Base-by-base conservation (phyloP, 2,329 filamentous ascomycete genomes). In the Penicillium sp. region DNA sequence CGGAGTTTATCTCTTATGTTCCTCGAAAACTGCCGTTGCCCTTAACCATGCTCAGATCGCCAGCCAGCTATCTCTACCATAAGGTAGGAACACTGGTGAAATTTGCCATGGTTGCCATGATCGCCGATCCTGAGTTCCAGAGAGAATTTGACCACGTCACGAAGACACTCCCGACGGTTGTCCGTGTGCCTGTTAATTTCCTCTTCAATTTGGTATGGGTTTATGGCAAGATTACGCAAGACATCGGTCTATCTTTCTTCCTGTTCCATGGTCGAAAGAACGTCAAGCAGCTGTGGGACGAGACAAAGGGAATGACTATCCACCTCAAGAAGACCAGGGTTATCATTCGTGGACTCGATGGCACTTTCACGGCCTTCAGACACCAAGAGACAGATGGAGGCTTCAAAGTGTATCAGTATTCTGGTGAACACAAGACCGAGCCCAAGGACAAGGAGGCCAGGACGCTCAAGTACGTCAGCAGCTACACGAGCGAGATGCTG, bases 91-190 rank as follows among this genome's bases (percentile, higher is more conserved):
- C 67, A 3, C 64, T 68, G 46, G 61, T 74, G 50, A 79, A 78
- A 45, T 77, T 78, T 54, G 63, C 75, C 32, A 63, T 76, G 6
- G 69, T 78, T 38, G 73, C 76, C 9, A 63, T 76, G 18, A 69
- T 78, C 52, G 76, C 76, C 2, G 76, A 79, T 54, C 70, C 74
- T 0, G 76, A 79, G 52, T 76, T 74, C 50, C 72, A 78, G 52
- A 65, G 75, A 50, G 76, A 79, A 46, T 65, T 78, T 39, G 67
- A 73, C 48, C 72, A 73, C 56, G 69, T 73, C 42, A 65, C 75
- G 44, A 58, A 61, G 39, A 45, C 54, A 18, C 66, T 68, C 25
- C 66, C 67, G 9, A 52, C 51, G 3, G 40, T 69, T 24, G 41
- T 75, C 9, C 66, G 66, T 4, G 63, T 64, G 18, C 70, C 70